A percentile compares a stretch with the other conserved stretches of the same genome.
Conservation (phyloP, 345 rosid species). For the Boechera retrofracta region DNA sequence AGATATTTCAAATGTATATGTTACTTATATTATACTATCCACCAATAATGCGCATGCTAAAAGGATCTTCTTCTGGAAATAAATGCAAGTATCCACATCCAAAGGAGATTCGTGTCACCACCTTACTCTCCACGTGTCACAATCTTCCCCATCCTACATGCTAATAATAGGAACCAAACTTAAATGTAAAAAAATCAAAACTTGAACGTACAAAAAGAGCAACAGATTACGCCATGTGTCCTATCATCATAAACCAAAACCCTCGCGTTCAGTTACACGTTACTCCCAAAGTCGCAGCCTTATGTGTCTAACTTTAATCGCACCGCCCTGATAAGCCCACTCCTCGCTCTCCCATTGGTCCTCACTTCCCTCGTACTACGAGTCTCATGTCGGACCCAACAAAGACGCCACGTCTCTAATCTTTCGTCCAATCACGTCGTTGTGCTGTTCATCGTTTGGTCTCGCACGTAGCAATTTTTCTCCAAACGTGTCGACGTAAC, state of each 20-base stretch:
- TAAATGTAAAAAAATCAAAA: not conserved
- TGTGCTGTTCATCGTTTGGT: constrained; percentile 41
- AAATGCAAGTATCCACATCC: constrained; percentile 21
- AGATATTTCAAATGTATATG: too few species aligned
- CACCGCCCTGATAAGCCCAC: constrained; percentile 28
- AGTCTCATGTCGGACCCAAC: constrained; percentile 13
- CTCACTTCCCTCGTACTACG: not conserved
- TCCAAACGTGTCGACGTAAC: constrained; percentile 58
- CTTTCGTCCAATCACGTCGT: constrained; percentile 38
- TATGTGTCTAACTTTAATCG: constrained; percentile 32
- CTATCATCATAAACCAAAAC: not conserved
- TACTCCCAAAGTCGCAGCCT: constrained; percentile 29
- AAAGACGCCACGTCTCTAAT: constrained; percentile 31
- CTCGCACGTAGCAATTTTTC: constrained; percentile 49
- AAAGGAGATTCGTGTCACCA: constrained; percentile 31
- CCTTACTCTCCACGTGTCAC: constrained; percentile 14
- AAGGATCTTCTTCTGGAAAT: constrained; percentile 15
- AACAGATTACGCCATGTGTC: constrained; percentile 34
- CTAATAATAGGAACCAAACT: constrained; percentile 33
- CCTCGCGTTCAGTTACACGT: constrained; percentile 20
- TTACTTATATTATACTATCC: not conserved
- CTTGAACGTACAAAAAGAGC: not conserved
- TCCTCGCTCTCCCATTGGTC: constrained; percentile 28
- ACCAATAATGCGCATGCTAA: constrained; percentile 15
- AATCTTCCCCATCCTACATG: not conserved